Evolutionary conservation across 345 rosid genomes (phyloP), one percentile per base, ranked within the genome.

Genomic region (Eucalyptus guilfoylei): DNA sequence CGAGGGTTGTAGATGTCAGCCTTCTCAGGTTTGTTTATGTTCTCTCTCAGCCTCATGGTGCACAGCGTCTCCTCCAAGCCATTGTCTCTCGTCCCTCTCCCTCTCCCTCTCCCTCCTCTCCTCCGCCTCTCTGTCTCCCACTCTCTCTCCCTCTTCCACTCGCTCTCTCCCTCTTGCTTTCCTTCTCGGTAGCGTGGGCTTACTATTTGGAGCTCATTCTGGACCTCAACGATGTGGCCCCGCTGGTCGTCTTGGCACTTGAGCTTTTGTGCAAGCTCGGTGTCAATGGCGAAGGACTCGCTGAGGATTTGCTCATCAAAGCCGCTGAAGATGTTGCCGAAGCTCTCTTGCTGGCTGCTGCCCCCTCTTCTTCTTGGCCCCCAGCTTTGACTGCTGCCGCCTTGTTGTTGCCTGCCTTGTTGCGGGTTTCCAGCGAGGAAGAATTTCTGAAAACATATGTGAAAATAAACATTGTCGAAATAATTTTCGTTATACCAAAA

Each of bases 21-120:
- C 12, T 87, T 90, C 50, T 91, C 89, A 34, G 98, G 96, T 50
- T 93, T 91, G 47, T 92, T 88, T n/a, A 94, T 89, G 80, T 93
- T 93, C 88, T 93, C 94, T 54, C 48, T 92, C 26, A 95, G 58
- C 90, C 92, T 94, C 62, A 91, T 87, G 30, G 95, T 87, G 93
- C 96, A 95, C 64, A 93, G 76, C 9, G 96, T 94, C 89, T 95
- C 98, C 72, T 95, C 96, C 5, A 96, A 12, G 47, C 97, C 97
- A 76, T 96, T 94, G 42, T 55, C 88, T 48, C 80, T 45, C n/a
- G 32, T 40, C 30, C 62, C 34, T 30, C 89, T 30, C 17, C 86
- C 42, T 5, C 69, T 49, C 30, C 49, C 47, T 15, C n/a, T 44
- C 23, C 86, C 72, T 21, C 64, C 52, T 55, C 86, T 26, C 9